These are phyloP conservation scores for Atkinsonella hypoxylon DNA, from an alignment of 2,329 filamentous ascomycete species.

Conservation along the genomic window DNA sequence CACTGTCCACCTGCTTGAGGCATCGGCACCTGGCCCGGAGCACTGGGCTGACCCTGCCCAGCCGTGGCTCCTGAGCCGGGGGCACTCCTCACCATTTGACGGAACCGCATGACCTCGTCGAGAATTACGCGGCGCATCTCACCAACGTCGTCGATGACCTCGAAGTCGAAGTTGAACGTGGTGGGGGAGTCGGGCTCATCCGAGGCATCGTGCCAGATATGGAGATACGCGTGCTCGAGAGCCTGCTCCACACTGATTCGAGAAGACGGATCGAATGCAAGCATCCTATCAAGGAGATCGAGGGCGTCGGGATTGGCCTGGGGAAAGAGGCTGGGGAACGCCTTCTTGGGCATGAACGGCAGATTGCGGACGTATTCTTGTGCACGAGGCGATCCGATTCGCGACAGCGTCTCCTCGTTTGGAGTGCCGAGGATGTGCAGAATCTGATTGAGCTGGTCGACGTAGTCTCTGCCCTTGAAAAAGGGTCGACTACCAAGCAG, in stretches of 20 bases:
- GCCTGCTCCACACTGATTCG: slow-evolving; percentile 92
- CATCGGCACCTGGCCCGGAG: slow-evolving; percentile 37
- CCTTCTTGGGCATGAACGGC: slow-evolving; percentile 86
- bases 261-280: slow-evolving; percentile 88
- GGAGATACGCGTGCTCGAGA: slow-evolving; percentile 88
- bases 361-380: slow-evolving; percentile 98
- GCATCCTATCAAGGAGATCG: slow-evolving; percentile 91
- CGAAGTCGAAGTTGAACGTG: slow-evolving; percentile 96
- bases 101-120: slow-evolving; percentile 84
- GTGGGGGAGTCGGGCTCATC: slow-evolving; percentile 91
- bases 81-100: slow-evolving; percentile 45
- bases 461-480: slow-evolving; percentile 98
- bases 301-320: slow-evolving; percentile 93
- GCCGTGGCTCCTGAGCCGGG: slow-evolving; percentile 25
- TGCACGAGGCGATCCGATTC: slow-evolving; percentile 88
- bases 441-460: slow-evolving; percentile 99
- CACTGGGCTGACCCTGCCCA: slow-evolving; percentile 24
- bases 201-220: slow-evolving; percentile 96
- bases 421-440: slow-evolving; percentile 95
- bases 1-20: slow-evolving; percentile 39
- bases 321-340: slow-evolving; percentile 80
- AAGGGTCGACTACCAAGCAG: slow-evolving; percentile 92
- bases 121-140: slow-evolving; percentile 98
- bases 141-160: slow-evolving; percentile 86
- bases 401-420: slow-evolving; percentile 83